Evolutionary conservation across 192 early-diverging fungal genomes (phyloP), one percentile per base, ranked within the genome.

Genomic region (Polychytrium aggregatum): DNA sequence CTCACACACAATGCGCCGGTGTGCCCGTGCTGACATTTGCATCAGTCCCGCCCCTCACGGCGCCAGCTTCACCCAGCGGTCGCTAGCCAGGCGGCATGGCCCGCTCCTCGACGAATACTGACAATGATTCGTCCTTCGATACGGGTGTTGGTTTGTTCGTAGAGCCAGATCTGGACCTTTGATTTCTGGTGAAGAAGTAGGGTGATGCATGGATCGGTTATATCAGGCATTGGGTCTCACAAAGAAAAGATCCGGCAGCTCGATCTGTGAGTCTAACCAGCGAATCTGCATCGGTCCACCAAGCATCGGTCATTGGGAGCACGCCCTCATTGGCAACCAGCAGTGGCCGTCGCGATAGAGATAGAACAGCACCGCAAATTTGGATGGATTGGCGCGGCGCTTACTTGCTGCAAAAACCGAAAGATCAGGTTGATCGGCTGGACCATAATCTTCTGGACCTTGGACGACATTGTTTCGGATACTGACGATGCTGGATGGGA

Each of bases 401-500:
- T 11, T 75, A 87, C 85, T 64, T 88, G 84, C 68, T 97, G 92
- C 51, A 97, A 74, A 60, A 87, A 84, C 69, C 86, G 82, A 83
- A 97, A 97, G 49, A 97, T 93, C 62, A 97, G 82, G 70, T 89
- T 93, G 74, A 87, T 87, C 67, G 85, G 85, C 63, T 84, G 82
- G 55, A 87, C 83, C 82, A 87, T 84, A 57, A 83, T 76, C 66
- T 83, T 82, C 57, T 85, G 84, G 28, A 85, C 84, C 76, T 83
- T 87, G 50, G 72, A 69, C 17, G 48, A 22, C 49, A 52, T 52
- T 4, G 31, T 11, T 33, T n/a, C n/a, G n/a, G n/a, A n/a, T n/a
- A n/a, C n/a, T n/a, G n/a, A n/a, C n/a, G n/a, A n/a, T n/a, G n/a
- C n/a, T n/a, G n/a, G n/a, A n/a, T n/a, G n/a, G n/a, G n/a, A n/a